Evolutionary conservation across 805 yeast species (phyloP).

Genomic region (Saccharomycopsis babjevae): DNA sequence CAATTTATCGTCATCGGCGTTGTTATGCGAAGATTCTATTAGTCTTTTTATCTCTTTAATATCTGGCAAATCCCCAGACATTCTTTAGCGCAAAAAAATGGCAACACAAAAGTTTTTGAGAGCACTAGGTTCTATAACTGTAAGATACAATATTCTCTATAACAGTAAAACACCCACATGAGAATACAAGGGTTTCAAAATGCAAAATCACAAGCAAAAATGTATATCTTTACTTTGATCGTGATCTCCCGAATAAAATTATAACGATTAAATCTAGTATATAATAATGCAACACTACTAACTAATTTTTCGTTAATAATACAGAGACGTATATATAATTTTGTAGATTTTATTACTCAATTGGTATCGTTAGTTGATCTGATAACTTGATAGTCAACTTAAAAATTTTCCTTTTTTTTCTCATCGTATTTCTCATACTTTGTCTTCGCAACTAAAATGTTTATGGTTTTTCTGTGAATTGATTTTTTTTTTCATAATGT

Average conservation of each 20-base stretch:
- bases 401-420: neutral
- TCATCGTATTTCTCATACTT: neutral
- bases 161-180: too few species aligned
- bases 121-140: neutral
- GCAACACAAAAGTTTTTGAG: neutral
- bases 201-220: neutral
- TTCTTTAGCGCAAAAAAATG: neutral
- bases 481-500: neutral
- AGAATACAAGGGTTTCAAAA: too few species aligned
- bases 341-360: neutral
- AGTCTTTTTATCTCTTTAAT: slow-evolving; percentile 16
- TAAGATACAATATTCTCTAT: neutral
- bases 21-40: slow-evolving; percentile 26
- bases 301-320: too few species aligned
- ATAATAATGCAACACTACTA: too few species aligned
- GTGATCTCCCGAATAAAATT: too few species aligned
- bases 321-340: too few species aligned
- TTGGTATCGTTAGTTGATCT: neutral
- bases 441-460: neutral
- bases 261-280: too few species aligned
- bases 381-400: neutral
- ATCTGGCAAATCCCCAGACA: slow-evolving; percentile 1
- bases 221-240: neutral
- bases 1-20: slow-evolving; percentile 25
- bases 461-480: neutral